Base-by-base conservation (phyloP, 305 asterid species). In the Fraxinus ornus region DNA sequence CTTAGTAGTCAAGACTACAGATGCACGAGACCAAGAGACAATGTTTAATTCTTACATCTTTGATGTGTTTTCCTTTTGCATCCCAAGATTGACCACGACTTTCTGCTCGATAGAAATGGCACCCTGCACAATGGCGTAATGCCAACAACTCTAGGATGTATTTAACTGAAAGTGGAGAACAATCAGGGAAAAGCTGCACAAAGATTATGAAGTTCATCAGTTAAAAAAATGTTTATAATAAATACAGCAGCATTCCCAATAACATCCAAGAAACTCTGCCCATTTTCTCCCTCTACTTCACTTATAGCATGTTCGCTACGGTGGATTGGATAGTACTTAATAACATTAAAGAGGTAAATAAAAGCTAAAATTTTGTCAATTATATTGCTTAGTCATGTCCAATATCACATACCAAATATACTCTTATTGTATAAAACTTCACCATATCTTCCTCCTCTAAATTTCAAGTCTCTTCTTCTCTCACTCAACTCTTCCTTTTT, bases 71-170 rank as follows among this genome's bases (percentile, higher is more conserved):
- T 86, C 99, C 99, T 3, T 81, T 89, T 21, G 77, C 73, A 88
- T 94, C 98, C 99, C 99, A 96, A 81, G 89, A 87, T 75, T 85
- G 90, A 32, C 97, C 98, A 9, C 97, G 91, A 60, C 91, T 64
- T 90, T 95, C 99, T 4, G 97, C 97, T 60, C 99, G 95, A 84
- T 91, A 92, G 86, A 95, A 89, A 57, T 88, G 93, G 89, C 99
- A 95, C 76, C 98, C 98, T 33, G 94, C 94, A 76, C 98, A 94
- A 41, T 90, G 95, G 79, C 92, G 93, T 76, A 89, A 77, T 17
- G 86, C 62, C 89, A 94, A 80, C 90, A 94, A 86, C 78, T 94
- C 98, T 36, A 93, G 85, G 66, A 96, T 88, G 83, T 90, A 89
- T 79, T 88, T 78, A 78, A 93, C 93, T 81, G 99, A 96, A 60